Evolutionary conservation across 352 stramenopile genomes (phyloP), one percentile per base, ranked within the genome.

Genomic region (Phytophthora pluvialis): DNA sequence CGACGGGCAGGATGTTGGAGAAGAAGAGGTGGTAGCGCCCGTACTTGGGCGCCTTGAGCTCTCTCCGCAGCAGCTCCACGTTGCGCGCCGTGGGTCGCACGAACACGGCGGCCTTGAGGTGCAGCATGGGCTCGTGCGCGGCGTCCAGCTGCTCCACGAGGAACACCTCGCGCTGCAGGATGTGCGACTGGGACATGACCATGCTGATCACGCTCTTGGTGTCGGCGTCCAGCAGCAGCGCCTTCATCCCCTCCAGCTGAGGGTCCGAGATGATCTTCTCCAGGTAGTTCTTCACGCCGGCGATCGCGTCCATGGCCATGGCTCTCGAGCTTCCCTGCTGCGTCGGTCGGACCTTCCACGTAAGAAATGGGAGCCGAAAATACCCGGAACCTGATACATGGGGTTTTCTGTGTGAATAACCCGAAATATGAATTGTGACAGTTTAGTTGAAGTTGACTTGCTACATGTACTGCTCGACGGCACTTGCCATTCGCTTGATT

Each of bases 21-120:
- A 99, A 99, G 76, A 99, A 99, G 48, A 99, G 86, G 78, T 99
- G 97, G 81, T 99, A 99, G 79, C 99, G 95, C 3, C 87, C 82
- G 74, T 98, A 99, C 63, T 98, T 96, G 25, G 97, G 97, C 43
- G 83, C 75, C 59, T 91, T 87, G 12, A 99, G 79, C 80, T 99
- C 98, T 13, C 81, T 73, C 36, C 81, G 86, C 21, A 99, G 78
- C 39, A 98, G 71, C 65, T 97, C 93, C 28, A 99, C 72, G 66
- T 98, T 99, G 3, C 70, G 75, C 32, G 90, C 70, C 11, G 94
- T 99, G 2, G 97, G 96, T 15, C 97, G 95, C 32, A 99, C 70
- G 52, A 98, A 98, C 33, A 96, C 89, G 3, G 98, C 89, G 12
- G 97, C 97, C 67, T 99, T 98, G 51, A 99, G 81, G 72, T 98